phyloP scores from a whole-genome alignment of 306 rosid species.

The Trichosanthes cucumerina region DNA sequence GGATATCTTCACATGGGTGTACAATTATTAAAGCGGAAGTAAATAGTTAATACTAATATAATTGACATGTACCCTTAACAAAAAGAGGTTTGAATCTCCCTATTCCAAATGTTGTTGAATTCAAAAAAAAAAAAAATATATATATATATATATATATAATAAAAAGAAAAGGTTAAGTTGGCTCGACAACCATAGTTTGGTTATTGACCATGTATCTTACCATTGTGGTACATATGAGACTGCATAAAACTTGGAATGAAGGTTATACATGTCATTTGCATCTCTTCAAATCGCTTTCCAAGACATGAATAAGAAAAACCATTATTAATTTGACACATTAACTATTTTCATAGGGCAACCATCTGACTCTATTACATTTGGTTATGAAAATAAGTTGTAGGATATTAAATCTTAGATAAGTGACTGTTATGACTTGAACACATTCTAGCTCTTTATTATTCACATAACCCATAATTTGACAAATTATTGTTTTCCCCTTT shows the following conservation, averaged over 20 bases:
- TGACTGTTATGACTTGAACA: no score
- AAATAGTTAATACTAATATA: neutral
- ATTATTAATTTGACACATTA: neutral
- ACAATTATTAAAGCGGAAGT: neutral
- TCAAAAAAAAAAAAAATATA: no score
- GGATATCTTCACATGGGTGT: neutral
- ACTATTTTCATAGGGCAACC: no score
- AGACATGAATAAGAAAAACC: neutral
- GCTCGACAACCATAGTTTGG: neutral
- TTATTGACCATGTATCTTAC: neutral
- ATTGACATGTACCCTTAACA: no score
- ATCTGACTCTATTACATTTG: no score
- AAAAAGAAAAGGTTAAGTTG: neutral
- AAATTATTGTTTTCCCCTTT: neutral
- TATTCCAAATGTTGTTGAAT: no score
- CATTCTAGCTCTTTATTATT: no score
- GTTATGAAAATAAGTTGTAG: no score
- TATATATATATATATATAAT: neutral
- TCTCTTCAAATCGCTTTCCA: neutral
- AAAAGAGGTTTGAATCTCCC: no score
- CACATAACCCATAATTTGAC: no score
- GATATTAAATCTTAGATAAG: no score
- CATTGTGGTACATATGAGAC: neutral
- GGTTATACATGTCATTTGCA: neutral
- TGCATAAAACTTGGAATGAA: neutral